Percentiles rank a stretch among this genome's conserved stretches.
These are phyloP conservation scores for Diaporthe sp. DNA, from an alignment of 2,329 filamentous ascomycete genomes.

Conservation along the genomic window DNA sequence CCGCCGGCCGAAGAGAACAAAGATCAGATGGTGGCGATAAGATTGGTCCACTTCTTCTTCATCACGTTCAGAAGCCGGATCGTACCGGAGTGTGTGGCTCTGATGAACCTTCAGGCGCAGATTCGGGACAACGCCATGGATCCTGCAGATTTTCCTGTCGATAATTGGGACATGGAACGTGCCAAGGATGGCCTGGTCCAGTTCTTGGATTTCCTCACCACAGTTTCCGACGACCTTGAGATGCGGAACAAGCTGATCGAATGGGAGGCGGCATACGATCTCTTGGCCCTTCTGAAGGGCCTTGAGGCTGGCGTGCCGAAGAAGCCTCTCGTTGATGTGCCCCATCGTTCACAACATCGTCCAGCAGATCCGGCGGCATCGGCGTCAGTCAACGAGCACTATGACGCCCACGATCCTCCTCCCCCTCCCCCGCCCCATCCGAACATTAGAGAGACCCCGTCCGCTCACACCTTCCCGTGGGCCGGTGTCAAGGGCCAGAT, in stretches of 20 bases:
- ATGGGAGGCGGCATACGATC: conserved; percentile 92
- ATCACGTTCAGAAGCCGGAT: conserved; percentile 93
- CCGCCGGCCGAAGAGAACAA: conserved; percentile 61
- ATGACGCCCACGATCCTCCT: conserved; percentile 52
- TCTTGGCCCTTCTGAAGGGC: conserved; percentile 88
- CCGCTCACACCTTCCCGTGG: conserved; percentile 76
- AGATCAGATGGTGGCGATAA: conserved; percentile 70
- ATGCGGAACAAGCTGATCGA: conserved; percentile 89
- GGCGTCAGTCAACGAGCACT: conserved; percentile 54
- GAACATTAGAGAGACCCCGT: conserved; percentile 61
- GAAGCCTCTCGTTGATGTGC: conserved; percentile 73
- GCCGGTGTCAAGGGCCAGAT: conserved; percentile 90
- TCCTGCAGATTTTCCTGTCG: conserved; percentile 90
- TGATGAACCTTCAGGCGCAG: conserved; percentile 93
- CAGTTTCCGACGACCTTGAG: conserved; percentile 86
- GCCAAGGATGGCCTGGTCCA: conserved; percentile 96
- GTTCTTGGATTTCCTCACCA: conserved; percentile 93
- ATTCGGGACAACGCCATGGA: conserved; percentile 83
- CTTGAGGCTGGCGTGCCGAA: conserved; percentile 91
- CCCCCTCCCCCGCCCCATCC: conserved; percentile 64
- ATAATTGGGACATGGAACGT: conserved; percentile 97
- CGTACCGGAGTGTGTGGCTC: conserved; percentile 92
- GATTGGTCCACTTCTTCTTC: conserved; percentile 88
- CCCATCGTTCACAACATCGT: conserved; percentile 56
- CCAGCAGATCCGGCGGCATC: conserved; percentile 43